Evolutionary conservation across 805 yeast species (phyloP).

Genomic region (Saccharomycopsis vini): DNA sequence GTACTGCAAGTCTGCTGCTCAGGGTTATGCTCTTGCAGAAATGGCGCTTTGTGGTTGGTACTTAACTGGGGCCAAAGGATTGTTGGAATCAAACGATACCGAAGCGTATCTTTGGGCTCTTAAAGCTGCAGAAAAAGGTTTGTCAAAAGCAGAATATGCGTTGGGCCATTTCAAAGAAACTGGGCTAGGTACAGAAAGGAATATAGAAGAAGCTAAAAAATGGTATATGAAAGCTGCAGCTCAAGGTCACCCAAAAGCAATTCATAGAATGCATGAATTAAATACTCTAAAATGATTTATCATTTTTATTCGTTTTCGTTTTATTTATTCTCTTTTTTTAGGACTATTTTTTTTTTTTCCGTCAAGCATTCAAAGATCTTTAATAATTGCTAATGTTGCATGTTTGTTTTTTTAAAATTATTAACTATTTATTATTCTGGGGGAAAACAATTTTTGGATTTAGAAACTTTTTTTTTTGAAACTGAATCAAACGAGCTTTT

Average conservation of each 20-base stretch:
- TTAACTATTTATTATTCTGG: too few relatives aligned
- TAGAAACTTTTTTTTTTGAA: too few relatives aligned
- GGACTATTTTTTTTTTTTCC: too few relatives aligned
- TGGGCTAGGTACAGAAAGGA: slow-evolving; percentile 47
- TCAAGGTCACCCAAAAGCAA: slow-evolving; percentile 52
- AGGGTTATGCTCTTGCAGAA: slow-evolving; percentile 59
- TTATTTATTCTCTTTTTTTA: too few relatives aligned
- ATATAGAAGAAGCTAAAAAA: slow-evolving; percentile 35
- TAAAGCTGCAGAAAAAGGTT: slow-evolving; percentile 52
- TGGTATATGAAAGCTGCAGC: slow-evolving; percentile 55
- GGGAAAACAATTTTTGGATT: too few relatives aligned
- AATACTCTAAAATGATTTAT: too few relatives aligned
- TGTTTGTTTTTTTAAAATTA: too few relatives aligned
- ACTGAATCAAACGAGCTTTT: too few relatives aligned
- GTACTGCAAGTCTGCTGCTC: slow-evolving; percentile 61
- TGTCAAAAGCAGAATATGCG: slow-evolving; percentile 58
- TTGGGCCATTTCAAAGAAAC: slow-evolving; percentile 59
- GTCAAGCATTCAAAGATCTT: too few relatives aligned
- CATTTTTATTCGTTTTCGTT: too few relatives aligned
- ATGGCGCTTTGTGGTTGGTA: slow-evolving; percentile 73
- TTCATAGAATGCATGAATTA: slow-evolving; percentile 19
- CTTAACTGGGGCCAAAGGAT: slow-evolving; percentile 54
- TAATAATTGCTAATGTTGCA: too few relatives aligned
- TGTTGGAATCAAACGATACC: slow-evolving; percentile 44
- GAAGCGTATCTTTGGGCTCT: slow-evolving; percentile 64